Percentiles rank a stretch among this genome's conserved stretches.
Conservation (phyloP, 441 rosid genomes). For the Eruca vesicaria region DNA sequence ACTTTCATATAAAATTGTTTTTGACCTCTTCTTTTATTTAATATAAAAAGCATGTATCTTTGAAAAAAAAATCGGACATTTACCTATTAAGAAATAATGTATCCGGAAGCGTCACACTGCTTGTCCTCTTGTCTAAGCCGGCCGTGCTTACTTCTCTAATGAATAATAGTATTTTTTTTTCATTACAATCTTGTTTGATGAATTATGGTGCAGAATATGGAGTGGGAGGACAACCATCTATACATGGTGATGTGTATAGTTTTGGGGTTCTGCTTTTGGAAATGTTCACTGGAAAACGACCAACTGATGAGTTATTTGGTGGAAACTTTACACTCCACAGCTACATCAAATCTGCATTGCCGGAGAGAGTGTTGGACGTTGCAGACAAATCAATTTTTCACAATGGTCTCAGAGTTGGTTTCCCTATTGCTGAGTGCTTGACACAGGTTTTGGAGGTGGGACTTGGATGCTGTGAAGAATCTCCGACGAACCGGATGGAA, state of each 20-base stretch:
- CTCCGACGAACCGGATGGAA: not conserved
- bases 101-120: too few species aligned
- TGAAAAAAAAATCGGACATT: too few species aligned
- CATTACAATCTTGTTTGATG: not conserved
- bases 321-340: not conserved
- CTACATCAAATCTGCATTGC: not conserved
- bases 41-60: too few species aligned
- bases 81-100: too few species aligned
- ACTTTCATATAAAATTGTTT: too few species aligned
- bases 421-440: not conserved
- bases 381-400: not conserved
- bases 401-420: not conserved
- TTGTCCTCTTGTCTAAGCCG: too few species aligned
- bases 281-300: not conserved
- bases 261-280: not conserved
- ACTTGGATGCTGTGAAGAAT: not conserved
- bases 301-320: not conserved
- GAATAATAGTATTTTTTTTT: not conserved
- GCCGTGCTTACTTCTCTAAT: not conserved
- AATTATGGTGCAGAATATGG: not conserved
- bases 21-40: too few species aligned
- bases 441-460: not conserved
- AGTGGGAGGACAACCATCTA: not conserved
- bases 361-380: not conserved
- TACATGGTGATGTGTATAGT: not conserved